Evolutionary conservation across 768 basidiomycete species (phyloP), one percentile per base, ranked within the genome.

Genomic region (Ephemerocybe angulata): DNA sequence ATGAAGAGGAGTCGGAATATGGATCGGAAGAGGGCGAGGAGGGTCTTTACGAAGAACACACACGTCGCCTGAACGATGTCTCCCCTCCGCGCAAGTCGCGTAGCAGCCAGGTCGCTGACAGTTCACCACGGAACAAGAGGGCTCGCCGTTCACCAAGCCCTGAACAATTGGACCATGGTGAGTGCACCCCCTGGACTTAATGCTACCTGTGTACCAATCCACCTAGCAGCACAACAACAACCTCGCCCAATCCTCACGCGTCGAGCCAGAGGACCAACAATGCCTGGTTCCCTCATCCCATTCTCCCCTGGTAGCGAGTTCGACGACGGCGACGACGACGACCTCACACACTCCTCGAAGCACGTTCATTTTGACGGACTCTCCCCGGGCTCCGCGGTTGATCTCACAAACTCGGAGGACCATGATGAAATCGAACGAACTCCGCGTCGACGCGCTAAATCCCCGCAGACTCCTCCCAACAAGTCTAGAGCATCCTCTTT

Each of bases 241-340:
- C 66, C 70, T 28, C 68, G 66, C 37, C 42, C 48, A 4, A 55
- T 55, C 27, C 54, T 49, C 47, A 41, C 33, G 35, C 47, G 47
- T 5, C 37, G 25, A 29, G 15, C 37, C n/a, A 27, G 48, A 30
- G 24, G 81, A 2, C 62, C 78, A 0, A 84, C 83, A 1, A 92
- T 92, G 89, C 90, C 89, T 21, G 90, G 89, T 7, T 80, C 90
- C 1, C 79, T 92, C 12, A 88, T 84, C 63, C 82, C 88, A 4
- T 83, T 87, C 8, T 88, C 90, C 0, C 77, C 82, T 0, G 88
- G 88, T n/a, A 72, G 83, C 12, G 71, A 83, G 28, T n/a, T 17
- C 30, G 37, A 11, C 51, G 37, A 40, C 17, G 51, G 27, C 24
- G 54, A 49, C n/a, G 40, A 43, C 41, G 52, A 53, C 17, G 25